Evolutionary conservation across 1,284 basidiomycete genomes (phyloP).

Genomic region (Abortiporus biennis): DNA sequence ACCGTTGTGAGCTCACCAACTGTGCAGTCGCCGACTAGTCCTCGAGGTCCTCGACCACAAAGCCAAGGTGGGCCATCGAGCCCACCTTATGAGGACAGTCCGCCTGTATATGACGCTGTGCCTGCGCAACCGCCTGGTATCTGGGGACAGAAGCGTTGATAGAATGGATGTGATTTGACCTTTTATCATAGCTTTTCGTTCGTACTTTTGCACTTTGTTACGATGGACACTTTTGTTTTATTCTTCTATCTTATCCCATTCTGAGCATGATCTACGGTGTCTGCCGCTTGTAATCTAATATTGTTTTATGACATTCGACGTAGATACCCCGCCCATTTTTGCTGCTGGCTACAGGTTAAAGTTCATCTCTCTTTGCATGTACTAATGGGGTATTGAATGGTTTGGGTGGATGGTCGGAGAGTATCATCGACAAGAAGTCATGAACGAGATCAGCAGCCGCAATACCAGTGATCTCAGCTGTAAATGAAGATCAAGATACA

Average conservation of each 20-base stretch:
- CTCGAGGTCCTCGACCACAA: constrained; percentile 15
- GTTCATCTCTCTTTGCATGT: constrained; percentile 23
- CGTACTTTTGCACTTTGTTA: not conserved
- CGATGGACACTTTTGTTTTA: not conserved
- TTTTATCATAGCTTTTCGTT: constrained; percentile 1
- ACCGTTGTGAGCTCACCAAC: constrained; percentile 11
- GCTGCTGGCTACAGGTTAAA: constrained; percentile 10
- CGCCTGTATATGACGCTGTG: constrained; percentile 58
- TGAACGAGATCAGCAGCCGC: constrained; percentile 69
- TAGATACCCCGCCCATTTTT: not conserved
- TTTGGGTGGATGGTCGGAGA: constrained; percentile 31
- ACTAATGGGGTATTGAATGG: constrained; percentile 11
- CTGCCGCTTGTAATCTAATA: no score
- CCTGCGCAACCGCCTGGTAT: constrained; percentile 39
- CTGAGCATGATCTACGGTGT: not conserved
- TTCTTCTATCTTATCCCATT: not conserved
- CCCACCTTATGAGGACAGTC: constrained; percentile 42
- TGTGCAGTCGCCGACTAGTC: constrained; percentile 12
- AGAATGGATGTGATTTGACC: constrained; percentile 1
- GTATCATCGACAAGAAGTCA: constrained; percentile 61
- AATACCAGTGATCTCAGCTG: constrained; percentile 67
- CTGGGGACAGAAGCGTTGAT: constrained; percentile 41
- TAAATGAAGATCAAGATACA: not conserved
- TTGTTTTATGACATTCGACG: not conserved
- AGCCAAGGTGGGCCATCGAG: constrained; percentile 17